These are phyloP conservation scores for Rhodosporidiobolus sp. DNA, from an alignment of 768 basidiomycete genomes.

Conservation along the genomic window DNA sequence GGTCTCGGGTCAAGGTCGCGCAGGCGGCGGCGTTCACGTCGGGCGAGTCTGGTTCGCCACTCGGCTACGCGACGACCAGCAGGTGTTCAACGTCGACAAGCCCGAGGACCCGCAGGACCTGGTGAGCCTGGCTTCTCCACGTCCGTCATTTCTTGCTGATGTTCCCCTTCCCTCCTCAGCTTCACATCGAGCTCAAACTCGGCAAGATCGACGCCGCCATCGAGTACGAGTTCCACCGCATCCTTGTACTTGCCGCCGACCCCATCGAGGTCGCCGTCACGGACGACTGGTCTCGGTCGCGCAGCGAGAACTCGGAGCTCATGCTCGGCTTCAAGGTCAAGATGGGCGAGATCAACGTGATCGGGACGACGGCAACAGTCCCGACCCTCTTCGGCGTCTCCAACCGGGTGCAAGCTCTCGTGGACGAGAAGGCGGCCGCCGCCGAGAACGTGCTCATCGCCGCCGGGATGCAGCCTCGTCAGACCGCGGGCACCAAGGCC, in stretches of 20 bases:
- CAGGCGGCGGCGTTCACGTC: slow-evolving; percentile 63
- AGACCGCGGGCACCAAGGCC: slow-evolving; percentile 60
- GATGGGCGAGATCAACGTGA: slow-evolving; percentile 58
- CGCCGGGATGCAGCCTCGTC: slow-evolving; percentile 67
- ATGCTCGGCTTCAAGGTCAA: neutral
- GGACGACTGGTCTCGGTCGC: slow-evolving; percentile 69
- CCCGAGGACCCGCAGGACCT: neutral
- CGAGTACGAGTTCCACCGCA: slow-evolving; percentile 1
- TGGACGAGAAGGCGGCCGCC: slow-evolving; percentile 69
- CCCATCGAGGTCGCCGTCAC: slow-evolving; percentile 69
- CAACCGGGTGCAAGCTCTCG: slow-evolving; percentile 69
- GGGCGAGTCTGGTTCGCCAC: slow-evolving; percentile 75
- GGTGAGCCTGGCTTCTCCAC: neutral
- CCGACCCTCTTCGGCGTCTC: slow-evolving; percentile 71
- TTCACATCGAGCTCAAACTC: slow-evolving; percentile 22
- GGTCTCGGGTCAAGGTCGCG: slow-evolving; percentile 59
- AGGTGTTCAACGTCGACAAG: neutral
- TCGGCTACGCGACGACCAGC: slow-evolving; percentile 1
- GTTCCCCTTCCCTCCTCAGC: neutral
- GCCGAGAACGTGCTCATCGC: slow-evolving; percentile 58
- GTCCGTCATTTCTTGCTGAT: no score
- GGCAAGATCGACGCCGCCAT: slow-evolving; percentile 43
- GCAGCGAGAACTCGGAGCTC: neutral
- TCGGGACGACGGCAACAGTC: slow-evolving; percentile 70
- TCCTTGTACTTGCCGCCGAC: slow-evolving; percentile 59